Base-by-base conservation (phyloP, 176 grass and related monocot genomes). In the Chloris gayana region DNA sequence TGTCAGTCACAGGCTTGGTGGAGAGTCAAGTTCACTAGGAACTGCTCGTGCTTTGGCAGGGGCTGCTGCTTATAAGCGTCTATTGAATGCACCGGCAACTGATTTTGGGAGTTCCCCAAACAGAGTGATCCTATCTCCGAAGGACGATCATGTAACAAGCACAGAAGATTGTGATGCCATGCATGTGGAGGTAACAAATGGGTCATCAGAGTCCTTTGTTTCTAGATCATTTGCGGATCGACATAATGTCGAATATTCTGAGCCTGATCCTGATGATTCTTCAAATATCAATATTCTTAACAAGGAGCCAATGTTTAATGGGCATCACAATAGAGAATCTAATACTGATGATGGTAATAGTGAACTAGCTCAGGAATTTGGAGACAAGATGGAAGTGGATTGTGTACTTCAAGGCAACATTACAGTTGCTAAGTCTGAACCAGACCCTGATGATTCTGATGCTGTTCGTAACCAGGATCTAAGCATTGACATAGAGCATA, bases 61-160 rank as follows among this genome's bases (percentile, higher is more conserved):
- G 32, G 73, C 57, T 76, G 96, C 96, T 87, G 96, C 96, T 70
- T 93, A 93, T 81, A 69, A 59, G 26, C 92, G 92, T 56, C 84
- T 89, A 14, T 57, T 88, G 68, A 70, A 84, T 78, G 69, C 82
- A 84, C 81, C 83, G 64, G 22, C 10, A 51, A 56, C 58, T 61
- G 12, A 83, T 53, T 41, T 70, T 60, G 82, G 72, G 11, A 70
- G 77, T 82, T 76, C 69, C 26, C 63, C 44, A 69, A 60, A 15
- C 37, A 64, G 37, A 59, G 65, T 69, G 80, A 53, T 47, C 73
- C 57, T 37, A 44, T 81, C 64, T 72, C 33, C 22, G 15, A 79
- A 67, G 18, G 84, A 42, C 9, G 45, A 17, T 50, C 32, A 49
- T 47, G 64, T 62, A 33, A 27, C 51, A 46, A 41, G 21, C 60